A percentile compares a stretch with the other conserved stretches of the same genome.
phyloP scores from a whole-genome alignment of 2,329 filamentous ascomycete genomes.

The Chaetomium olivaceum region DNA sequence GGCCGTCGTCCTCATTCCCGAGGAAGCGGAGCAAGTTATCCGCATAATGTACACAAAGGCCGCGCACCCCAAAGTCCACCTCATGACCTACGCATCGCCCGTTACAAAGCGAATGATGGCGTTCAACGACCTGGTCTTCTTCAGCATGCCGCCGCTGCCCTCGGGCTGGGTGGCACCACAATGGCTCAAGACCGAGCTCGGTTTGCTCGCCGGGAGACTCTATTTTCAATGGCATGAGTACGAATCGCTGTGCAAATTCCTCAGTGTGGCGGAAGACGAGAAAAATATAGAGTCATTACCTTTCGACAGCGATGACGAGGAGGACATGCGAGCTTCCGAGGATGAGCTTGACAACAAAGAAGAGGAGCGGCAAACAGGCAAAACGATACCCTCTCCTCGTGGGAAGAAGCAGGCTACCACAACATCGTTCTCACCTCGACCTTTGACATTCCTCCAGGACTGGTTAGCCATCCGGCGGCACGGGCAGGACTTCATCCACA shows the following conservation, averaged over 20 bases:
- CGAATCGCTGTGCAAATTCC: constrained; percentile 35
- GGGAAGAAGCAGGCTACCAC: not conserved
- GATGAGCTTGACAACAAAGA: constrained; percentile 15
- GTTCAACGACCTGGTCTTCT: constrained; percentile 58
- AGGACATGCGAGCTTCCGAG: not conserved
- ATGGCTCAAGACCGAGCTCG: constrained; percentile 60
- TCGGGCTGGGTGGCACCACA: constrained; percentile 44
- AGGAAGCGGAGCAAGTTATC: constrained; percentile 62
- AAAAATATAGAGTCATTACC: not conserved
- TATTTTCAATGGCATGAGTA: constrained; percentile 58
- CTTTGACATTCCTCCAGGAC: constrained; percentile 53
- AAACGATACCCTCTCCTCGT: not conserved
- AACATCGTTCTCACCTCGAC: constrained; percentile 36
- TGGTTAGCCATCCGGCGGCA: constrained; percentile 57
- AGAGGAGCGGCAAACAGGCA: not conserved
- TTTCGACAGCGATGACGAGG: not conserved
- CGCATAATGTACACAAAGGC: constrained; percentile 40
- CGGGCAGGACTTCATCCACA: constrained; percentile 59
- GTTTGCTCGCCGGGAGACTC: constrained; percentile 60
- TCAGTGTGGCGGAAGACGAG: constrained; percentile 35
- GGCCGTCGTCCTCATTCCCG: constrained; percentile 60
- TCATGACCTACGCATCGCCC: constrained; percentile 61
- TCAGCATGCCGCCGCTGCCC: constrained; percentile 51
- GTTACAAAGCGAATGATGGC: constrained; percentile 60
- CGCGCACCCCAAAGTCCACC: constrained; percentile 47